Conservation (phyloP, 2,329 filamentous ascomycete genomes). For the Diplodia scrobiculata region DNA sequence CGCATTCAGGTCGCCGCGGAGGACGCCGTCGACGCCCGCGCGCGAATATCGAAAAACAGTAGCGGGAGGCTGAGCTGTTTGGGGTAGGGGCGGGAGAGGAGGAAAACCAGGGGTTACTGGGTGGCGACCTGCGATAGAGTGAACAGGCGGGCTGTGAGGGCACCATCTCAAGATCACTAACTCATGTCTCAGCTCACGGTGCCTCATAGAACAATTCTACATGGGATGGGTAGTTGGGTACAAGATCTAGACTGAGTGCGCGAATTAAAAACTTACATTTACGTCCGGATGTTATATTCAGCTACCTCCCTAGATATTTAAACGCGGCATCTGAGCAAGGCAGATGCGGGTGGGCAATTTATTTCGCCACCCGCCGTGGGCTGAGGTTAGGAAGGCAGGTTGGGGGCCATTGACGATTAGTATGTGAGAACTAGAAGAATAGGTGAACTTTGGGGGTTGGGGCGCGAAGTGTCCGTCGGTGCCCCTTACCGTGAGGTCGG, state of each 20-base stretch:
- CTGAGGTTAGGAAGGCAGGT: background rate
- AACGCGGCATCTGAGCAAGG: no score
- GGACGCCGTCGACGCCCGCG: background rate
- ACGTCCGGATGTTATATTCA: no score
- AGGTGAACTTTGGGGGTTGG: background rate
- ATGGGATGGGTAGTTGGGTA: no score
- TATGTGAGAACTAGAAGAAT: background rate
- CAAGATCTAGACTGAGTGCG: no score
- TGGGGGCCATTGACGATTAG: background rate
- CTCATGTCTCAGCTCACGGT: background rate
- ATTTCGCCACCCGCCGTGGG: background rate
- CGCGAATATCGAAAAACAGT: background rate
- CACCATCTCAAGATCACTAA: background rate
- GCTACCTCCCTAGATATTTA: no score
- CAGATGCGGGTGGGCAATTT: no score
- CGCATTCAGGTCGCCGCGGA: slow-evolving; percentile 14
- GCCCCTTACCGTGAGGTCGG: background rate
- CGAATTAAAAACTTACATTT: no score
- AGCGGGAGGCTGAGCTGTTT: background rate
- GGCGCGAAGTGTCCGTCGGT: background rate
- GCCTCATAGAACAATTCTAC: no score
- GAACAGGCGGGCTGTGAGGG: background rate
- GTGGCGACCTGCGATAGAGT: background rate
- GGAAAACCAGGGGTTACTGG: background rate
- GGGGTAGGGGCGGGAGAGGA: background rate